Conservation (phyloP, 495 filamentous ascomycete species). For the Tuber indicum region DNA sequence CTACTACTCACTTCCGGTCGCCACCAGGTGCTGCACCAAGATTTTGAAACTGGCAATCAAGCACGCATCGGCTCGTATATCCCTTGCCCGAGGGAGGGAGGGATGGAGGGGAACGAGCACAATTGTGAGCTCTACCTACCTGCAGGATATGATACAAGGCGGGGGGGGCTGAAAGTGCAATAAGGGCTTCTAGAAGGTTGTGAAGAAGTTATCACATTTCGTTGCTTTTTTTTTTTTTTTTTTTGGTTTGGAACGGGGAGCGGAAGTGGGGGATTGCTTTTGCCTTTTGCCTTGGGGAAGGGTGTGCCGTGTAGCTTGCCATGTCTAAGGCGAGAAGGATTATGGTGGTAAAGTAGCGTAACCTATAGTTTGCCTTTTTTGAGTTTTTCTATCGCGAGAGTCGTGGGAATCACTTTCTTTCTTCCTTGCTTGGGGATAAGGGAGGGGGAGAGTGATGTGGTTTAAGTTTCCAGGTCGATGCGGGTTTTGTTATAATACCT, state of each 20-base stretch:
- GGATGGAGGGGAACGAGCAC: no score
- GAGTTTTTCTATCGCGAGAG: not conserved
- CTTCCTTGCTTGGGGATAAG: not conserved
- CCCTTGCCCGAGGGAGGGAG: no score
- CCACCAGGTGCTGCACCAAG: no score
- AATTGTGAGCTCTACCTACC: not conserved
- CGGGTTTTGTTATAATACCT: not conserved
- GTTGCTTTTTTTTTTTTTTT: not conserved
- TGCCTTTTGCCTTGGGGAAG: not conserved
- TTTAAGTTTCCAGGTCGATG: not conserved
- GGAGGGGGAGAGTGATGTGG: no score
- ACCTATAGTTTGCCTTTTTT: not conserved
- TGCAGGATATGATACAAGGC: not conserved
- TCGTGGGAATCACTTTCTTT: not conserved
- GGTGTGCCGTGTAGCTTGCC: not conserved
- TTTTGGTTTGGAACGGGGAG: not conserved
- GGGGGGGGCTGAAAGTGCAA: not conserved
- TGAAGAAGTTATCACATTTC: not conserved
- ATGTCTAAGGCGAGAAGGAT: not conserved
- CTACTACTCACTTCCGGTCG: no score
- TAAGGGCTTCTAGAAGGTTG: not conserved
- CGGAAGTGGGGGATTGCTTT: not conserved
- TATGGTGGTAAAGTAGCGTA: not conserved
- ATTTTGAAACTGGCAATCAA: not conserved
- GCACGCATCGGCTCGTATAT: no score